These are phyloP conservation scores for Saccharum spontaneum DNA, from an alignment of 176 grass and related monocot genomes.

Conservation along the genomic window DNA sequence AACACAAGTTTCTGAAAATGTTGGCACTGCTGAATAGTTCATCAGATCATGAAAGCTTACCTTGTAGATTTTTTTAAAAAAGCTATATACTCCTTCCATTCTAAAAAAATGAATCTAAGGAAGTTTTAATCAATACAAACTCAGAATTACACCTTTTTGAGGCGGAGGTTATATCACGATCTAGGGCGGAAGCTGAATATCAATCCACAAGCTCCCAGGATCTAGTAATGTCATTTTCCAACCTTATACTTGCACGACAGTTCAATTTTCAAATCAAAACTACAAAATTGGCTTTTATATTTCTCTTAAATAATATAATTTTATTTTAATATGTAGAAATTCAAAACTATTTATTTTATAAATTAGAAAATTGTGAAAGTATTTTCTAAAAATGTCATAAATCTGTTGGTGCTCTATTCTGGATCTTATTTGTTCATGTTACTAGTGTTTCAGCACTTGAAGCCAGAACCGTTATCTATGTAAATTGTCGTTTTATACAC, in stretches of 20 bases:
- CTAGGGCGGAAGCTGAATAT: neutral
- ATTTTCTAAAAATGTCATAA: neutral
- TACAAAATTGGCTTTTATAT: neutral
- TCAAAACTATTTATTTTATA: neutral
- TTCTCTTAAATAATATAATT: neutral
- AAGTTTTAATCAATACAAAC: no score
- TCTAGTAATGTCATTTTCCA: neutral
- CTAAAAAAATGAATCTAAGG: no score
- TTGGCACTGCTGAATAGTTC: neutral
- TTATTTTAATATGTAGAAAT: neutral
- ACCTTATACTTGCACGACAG: neutral
- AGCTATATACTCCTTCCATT: no score
- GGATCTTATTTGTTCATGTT: neutral
- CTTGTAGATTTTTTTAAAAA: neutral
- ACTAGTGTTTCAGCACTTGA: neutral
- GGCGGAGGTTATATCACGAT: neutral
- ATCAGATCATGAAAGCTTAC: neutral
- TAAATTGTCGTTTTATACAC: neutral
- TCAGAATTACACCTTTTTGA: no score
- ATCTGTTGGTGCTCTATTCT: no score
- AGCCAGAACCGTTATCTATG: neutral
- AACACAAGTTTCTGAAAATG: constrained; percentile 21
- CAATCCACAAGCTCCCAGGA: neutral
- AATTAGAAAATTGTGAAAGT: neutral
- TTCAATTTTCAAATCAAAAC: neutral